These are phyloP conservation scores for Tetraselmis chui DNA, from an alignment of 139 green algal genomes.

Conservation along the genomic window DNA sequence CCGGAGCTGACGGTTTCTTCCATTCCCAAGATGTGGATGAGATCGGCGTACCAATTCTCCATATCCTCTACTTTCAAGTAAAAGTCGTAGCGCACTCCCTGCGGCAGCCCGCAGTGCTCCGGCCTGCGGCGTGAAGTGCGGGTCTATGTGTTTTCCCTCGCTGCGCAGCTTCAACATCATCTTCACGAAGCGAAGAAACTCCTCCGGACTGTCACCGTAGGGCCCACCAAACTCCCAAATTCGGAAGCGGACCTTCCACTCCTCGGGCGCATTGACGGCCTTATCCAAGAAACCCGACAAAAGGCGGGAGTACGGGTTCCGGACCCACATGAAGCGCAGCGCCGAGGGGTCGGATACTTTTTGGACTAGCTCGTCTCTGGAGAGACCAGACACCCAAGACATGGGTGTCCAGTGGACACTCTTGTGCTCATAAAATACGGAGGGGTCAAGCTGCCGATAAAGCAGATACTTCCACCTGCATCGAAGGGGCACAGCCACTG, in stretches of 20 bases:
- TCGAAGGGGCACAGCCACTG: too few relatives aligned
- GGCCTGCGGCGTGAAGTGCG: background rate
- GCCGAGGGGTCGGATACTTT: too few relatives aligned
- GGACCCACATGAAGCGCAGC: background rate
- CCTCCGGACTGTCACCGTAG: background rate
- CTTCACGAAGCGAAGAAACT: background rate
- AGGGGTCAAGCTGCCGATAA: too few relatives aligned
- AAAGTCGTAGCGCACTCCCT: background rate
- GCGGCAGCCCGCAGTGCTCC: background rate
- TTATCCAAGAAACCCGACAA: background rate
- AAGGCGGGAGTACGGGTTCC: background rate
- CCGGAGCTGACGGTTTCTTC: background rate
- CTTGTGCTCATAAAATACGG: too few relatives aligned
- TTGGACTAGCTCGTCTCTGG: too few relatives aligned
- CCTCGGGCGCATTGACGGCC: background rate
- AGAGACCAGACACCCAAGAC: too few relatives aligned
- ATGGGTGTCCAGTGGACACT: too few relatives aligned
- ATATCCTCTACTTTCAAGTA: background rate
- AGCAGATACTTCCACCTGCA: too few relatives aligned
- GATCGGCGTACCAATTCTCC: background rate
- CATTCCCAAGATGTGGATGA: background rate
- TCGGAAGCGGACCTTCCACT: background rate
- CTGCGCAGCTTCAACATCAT: background rate
- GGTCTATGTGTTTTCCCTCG: background rate
- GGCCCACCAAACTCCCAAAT: background rate